Base-by-base conservation (phyloP, 371 early-diverging fungal genomes). In the Mortierella sp. region DNA sequence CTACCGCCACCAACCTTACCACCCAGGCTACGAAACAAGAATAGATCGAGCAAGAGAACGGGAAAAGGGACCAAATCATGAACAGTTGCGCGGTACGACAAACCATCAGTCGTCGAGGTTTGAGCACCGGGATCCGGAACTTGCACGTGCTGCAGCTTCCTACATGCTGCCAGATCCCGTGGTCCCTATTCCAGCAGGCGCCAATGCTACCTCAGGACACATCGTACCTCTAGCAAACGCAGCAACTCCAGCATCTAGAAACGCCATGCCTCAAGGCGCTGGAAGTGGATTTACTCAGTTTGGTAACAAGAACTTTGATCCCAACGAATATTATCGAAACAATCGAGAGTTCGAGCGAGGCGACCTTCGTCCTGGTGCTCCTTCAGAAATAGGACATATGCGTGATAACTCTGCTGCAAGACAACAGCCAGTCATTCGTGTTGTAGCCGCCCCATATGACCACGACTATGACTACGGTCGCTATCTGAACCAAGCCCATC, bases 81-180 rank as follows among this genome's bases (percentile, higher is more conserved):
- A 40, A 6, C 51, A 40, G 47, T 5, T 59, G 28, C n/a, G 29
- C 15, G 59, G 42, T 23, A 2, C 31, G 12, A 17, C 32, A 55
- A 19, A 17, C 59, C 17, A 32, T 13, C 57, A 31, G 2, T 31
- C 37, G 10, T 23, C 26, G 54, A 47, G 55, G 43, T 74, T 74
- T 19, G 47, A 68, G n/a, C 69, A 59, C 47, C 58, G 68, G 22
- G 75, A 74, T 45, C 63, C 43, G 2, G 68, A 62, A 9, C 59
- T 68, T 0, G 60, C 56, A 43, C 68, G 75, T n/a, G 64, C 63
- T 8, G 64, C 64, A 10, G 42, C n/a, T 26, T 37, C 47, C 17
- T 66, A 66, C 47, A 31, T 55, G 2, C 34, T 66, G 12, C 72
- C 72, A 32, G 17, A 45, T 0, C 68, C 68, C 13, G 53, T 43